Evolutionary conservation across 129 eudicot genomes (phyloP), one percentile per base, ranked within the genome.

Genomic region (Tanacetum coccineum): DNA sequence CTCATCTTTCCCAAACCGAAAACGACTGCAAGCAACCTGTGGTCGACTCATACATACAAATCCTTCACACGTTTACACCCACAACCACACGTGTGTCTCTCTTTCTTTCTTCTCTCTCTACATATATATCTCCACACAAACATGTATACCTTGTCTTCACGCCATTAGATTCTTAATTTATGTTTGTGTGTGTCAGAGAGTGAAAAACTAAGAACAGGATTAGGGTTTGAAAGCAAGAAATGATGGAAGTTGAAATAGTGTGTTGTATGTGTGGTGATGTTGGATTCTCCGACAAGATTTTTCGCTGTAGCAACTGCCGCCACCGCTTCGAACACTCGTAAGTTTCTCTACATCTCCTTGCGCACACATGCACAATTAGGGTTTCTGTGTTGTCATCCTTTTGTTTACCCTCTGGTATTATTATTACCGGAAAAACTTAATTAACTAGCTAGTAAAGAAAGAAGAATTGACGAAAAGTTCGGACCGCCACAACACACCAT

Each of bases 211-310:
- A 21, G 6, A 46, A 26, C 8, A 62, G 6, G 13, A 46, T n/a
- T 39, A 55, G 56, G 66, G 50, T 42, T 25, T 28, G 2, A 21
- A 50, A 22, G 56, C 15, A 65, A 62, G 73, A 6, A 72, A 89
- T 80, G 86, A 91, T 72, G 81, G 88, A 83, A 70, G 72, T 12
- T 32, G 80, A 86, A 59, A 76, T 71, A 10, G 87, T 86, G 55
- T 89, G 96, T 48, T 86, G 84, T 63, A 81, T 89, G 96, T 89
- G 96, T 58, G 96, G 96, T 53, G 96, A 89, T 62, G 81, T 83
- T 11, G 96, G 96, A 62, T 89, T 89, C 50, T 40, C 88, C 0
- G 90, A 83, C 62, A 84, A 86, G 83, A 86, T 89, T 81, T 89
- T 86, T 84, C 87, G 81, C 56, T 89, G 96, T 73, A 64, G 49